A percentile compares a stretch with the other conserved stretches of the same genome.
Conservation (phyloP, 352 stramenopile genomes). For the Thalassiosira exigua region DNA sequence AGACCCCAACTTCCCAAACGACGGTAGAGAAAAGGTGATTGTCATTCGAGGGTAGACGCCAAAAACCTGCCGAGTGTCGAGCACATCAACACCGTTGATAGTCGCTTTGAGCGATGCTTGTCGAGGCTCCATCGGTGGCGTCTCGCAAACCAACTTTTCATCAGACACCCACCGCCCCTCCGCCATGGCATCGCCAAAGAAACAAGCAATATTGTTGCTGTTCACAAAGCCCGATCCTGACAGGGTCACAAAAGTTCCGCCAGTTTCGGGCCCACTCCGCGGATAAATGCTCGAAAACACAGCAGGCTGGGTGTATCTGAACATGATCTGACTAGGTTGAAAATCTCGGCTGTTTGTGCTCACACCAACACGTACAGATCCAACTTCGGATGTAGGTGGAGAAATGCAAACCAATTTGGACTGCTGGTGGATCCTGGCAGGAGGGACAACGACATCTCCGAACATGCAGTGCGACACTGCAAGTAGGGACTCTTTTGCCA, state of each 20-base stretch:
- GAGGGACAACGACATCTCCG: slow-evolving; percentile 16
- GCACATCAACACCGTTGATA: slow-evolving; percentile 38
- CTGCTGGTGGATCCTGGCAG: not conserved
- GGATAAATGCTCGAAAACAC: slow-evolving; percentile 47
- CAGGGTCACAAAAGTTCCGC: slow-evolving; percentile 53
- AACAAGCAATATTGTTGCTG: slow-evolving; percentile 48
- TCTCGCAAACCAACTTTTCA: slow-evolving; percentile 48
- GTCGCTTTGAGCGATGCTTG: slow-evolving; percentile 27
- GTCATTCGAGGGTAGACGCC: slow-evolving; percentile 46
- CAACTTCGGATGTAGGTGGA: slow-evolving; percentile 17
- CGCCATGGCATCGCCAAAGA: slow-evolving; percentile 51
- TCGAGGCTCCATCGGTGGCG: slow-evolving; percentile 54
- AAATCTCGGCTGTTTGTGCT: slow-evolving; percentile 45
- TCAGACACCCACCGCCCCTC: slow-evolving; percentile 41
- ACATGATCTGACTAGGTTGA: slow-evolving; percentile 33
- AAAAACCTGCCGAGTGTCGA: slow-evolving; percentile 36
- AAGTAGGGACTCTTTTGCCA: slow-evolving; percentile 16
- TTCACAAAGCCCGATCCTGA: slow-evolving; percentile 59
- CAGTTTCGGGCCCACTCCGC: slow-evolving; percentile 48
- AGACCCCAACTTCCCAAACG: slow-evolving; percentile 43
- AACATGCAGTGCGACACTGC: slow-evolving; percentile 57
- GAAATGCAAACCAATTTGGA: slow-evolving; percentile 44
- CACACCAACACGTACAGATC: slow-evolving; percentile 38
- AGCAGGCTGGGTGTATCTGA: slow-evolving; percentile 48
- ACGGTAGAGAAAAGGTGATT: slow-evolving; percentile 26